Base-by-base conservation (phyloP, 2,329 filamentous ascomycete genomes). In the Colletotrichum chrysophilum region DNA sequence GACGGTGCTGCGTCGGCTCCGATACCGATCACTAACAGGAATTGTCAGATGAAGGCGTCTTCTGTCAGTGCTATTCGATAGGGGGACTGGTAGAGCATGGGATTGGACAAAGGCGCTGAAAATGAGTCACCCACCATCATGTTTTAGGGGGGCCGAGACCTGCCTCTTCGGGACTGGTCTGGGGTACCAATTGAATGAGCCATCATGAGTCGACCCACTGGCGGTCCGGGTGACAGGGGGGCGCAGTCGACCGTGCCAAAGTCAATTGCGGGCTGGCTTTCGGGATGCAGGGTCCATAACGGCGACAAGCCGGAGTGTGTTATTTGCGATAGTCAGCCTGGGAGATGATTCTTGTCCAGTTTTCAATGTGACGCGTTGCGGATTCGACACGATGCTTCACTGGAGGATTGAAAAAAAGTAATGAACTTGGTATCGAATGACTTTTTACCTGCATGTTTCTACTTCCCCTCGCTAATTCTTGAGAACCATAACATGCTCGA, bases 401-500 rank as follows among this genome's bases (percentile, higher is more conserved):
- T 4, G 7, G 14, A 28, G 2, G 4, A 0, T 12, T n/a, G 21
- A 6, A 43, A 18, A 28, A 64, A 18, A 1, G 34, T 65, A 21
- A n/a, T 60, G 16, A 74, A 73, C 30, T 74, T 74, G 74, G 74
- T 76, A 76, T 74, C 65, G 65, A 76, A 69, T 76, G 62, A 69
- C 74, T 76, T 76, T 75, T 76, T 66, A 69, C 55, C 16, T 43
- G 30, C 24, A 48, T 56, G 7, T 38, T 62, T 21, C 30, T 38
- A 21, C 13, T 34, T 12, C 36, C 14, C 70, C 9, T 26, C 58
- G 21, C 28, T 30, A n/a, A 5, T 38, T 18, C 65, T 58, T 7
- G 16, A 68, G 43, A 72, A 43, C 26, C 69, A 16, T 3, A 8
- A 13, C 55, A 67, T 64, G 43, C 56, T 21, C 21, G 52, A 56